Evolutionary conservation across 805 yeast species (phyloP), one percentile per base, ranked within the genome.

Genomic region (Starmera caribaea): DNA sequence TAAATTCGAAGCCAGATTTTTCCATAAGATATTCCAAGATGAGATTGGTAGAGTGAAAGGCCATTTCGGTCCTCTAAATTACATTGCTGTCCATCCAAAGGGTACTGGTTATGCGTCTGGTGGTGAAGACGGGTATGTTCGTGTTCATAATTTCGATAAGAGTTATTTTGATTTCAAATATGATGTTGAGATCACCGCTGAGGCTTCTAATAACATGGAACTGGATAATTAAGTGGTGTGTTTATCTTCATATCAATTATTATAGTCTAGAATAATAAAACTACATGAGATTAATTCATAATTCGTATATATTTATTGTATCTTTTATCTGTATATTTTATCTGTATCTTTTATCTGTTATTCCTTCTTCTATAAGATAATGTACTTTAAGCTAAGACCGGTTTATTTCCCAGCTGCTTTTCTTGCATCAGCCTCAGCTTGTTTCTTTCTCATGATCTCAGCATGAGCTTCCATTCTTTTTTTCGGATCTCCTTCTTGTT

Each of bases 21-120:
- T 80, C 66, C 97, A 92, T 67, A 92, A 90, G 68, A 76, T 92
- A 38, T 92, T 89, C 62, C 82, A 81, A 62, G 97, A 90, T 59
- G 97, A 90, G 63, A 80, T 92, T 49, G 98, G 97, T 50, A 81
- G 96, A 66, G 90, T 92, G 38, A 86, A 84, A 66, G 99, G 98
- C 42, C 99, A 92, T 69, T 92, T 92, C 73, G 99, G 99, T 71
- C 99, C 99, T 36, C 76, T 92, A 55, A 92, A 92, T 69, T 79
- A 84, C 49, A 74, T 92, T 46, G 96, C 96, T 28, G 84, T 87
- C 39, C 96, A 88, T 63, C 98, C 99, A 41, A 81, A 79, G 54
- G 98, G 97, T 41, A 76, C 82, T 29, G 81, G 90, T 37, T 92
- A 83, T 61, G 89, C 94, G n/a, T 81, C 95, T 43, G 99, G 98